Base-by-base conservation (phyloP, 2,329 filamentous ascomycete species). In the Colletotrichum sp. region DNA sequence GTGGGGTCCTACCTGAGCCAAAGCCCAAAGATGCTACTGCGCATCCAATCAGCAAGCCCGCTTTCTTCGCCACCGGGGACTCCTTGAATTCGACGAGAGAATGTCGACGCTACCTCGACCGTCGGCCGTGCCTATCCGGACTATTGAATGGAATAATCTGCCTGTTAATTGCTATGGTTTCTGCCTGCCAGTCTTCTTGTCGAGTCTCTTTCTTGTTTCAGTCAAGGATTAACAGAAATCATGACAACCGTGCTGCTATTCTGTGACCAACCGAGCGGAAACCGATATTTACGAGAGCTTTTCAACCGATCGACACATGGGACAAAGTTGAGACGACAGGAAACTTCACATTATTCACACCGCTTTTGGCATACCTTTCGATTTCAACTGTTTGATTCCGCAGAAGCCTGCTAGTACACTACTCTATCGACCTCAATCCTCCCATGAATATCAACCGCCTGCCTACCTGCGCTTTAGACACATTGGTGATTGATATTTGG, bases 31-130 rank as follows among this genome's bases (percentile, higher is more conserved):
- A 55, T 74, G 47, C 43, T 51, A 21, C 31, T 27, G n/a, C 68
- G 72, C 72, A 33, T 38, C 73, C 66, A 70, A 73, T 74, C 66
- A 73, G 21, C 36, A 54, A 67, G 61, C 73, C 47, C 36, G 34
- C 18, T 54, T 34, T 47, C 38, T 38, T 74, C 65, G 72, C 72
- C 72, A 74, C 72, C 29, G 21, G 68, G 72, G 63, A 72, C 55
- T 70, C 68, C 72, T 47, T 67, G 72, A 64, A 24, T 54, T 63
- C 57, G 21, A 33, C 43, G 62, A 21, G 57, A 24, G 29, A 54
- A 67, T 38, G 38, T 64, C 4, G 63, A 74, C 72, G 47, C 57
- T 66, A 67, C 63, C 57, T 63, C 59, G 57, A 57, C 43, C 68
- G 38, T 67, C 15, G 34, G 33, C 71, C 68, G 62, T 29, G 57